Evolutionary conservation across 164 flowering plant species (phyloP).

Genomic region (Echeveria elegans): DNA sequence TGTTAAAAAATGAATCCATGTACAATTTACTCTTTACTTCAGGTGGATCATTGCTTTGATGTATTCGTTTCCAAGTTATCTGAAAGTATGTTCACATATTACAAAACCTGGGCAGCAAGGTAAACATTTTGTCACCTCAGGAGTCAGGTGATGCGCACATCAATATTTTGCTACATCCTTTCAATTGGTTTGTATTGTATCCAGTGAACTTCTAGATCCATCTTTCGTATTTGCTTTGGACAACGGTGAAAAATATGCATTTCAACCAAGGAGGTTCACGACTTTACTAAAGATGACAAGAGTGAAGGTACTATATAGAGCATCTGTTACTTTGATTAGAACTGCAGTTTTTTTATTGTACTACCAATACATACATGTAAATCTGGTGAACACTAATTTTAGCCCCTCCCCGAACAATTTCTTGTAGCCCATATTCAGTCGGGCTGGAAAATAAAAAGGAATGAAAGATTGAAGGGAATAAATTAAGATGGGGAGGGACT

Average conservation of each 20-base stretch:
- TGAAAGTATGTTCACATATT: conserved; percentile 76
- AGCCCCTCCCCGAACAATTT: no score
- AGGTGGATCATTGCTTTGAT: conserved; percentile 98
- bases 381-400: neutral
- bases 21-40: conserved; percentile 8
- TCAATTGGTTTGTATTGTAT: conserved; percentile 12
- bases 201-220: conserved; percentile 89
- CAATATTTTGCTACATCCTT: neutral
- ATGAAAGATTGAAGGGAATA: no score
- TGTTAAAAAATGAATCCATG: neutral
- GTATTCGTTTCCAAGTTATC: conserved; percentile 77
- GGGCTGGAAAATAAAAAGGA: no score
- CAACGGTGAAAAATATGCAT: conserved; percentile 74
- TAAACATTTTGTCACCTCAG: conserved; percentile 17
- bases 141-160: neutral
- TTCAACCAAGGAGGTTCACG: conserved; percentile 72
- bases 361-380: neutral
- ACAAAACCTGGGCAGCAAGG: conserved; percentile 98
- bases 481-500: no score
- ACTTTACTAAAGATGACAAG: conserved; percentile 71
- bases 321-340: neutral
- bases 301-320: conserved; percentile 51
- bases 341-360: neutral
- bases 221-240: conserved; percentile 89
- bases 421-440: no score